phyloP scores from a whole-genome alignment of 495 filamentous ascomycete genomes.

The Neurospora sp. region DNA sequence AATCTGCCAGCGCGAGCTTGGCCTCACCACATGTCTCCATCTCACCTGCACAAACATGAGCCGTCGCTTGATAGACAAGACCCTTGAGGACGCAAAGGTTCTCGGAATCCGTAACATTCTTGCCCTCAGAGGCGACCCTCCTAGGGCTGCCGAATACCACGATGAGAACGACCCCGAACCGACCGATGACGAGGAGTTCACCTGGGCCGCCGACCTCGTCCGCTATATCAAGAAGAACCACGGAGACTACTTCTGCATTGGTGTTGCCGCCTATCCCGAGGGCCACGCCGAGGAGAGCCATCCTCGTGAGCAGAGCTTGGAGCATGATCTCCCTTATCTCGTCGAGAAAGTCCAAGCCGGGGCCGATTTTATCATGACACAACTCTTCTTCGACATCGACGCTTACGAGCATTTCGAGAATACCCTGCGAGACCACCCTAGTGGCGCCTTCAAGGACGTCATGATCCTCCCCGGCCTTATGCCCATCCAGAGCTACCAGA shows the following conservation, averaged over 20 bases:
- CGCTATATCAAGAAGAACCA: slow-evolving; percentile 75
- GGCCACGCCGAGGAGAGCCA: slow-evolving; percentile 89
- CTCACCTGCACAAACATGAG: slow-evolving; percentile 98
- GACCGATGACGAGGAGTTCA: slow-evolving; percentile 52
- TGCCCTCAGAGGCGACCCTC: slow-evolving; percentile 88
- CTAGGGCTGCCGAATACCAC: slow-evolving; percentile 76
- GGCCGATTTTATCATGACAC: slow-evolving; percentile 99
- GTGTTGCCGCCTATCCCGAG: slow-evolving; percentile 90
- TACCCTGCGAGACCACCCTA: slow-evolving; percentile 68
- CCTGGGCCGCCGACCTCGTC: slow-evolving; percentile 83
- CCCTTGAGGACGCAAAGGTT: slow-evolving; percentile 85
- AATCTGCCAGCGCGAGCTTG: slow-evolving; percentile 83
- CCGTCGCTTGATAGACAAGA: slow-evolving; percentile 71
- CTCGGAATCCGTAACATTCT: slow-evolving; percentile 91
- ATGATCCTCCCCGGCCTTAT: slow-evolving; percentile 91
- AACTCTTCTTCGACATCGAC: slow-evolving; percentile 84
- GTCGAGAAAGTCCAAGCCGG: slow-evolving; percentile 86
- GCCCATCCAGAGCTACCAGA: slow-evolving; percentile 96
- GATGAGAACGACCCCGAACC: slow-evolving; percentile 42
- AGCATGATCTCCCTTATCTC: slow-evolving; percentile 77
- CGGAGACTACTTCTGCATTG: slow-evolving; percentile 94
- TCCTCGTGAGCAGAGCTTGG: slow-evolving; percentile 63
- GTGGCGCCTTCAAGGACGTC: slow-evolving; percentile 77
- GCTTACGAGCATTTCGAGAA: slow-evolving; percentile 74
- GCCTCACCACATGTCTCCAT: slow-evolving; percentile 90